These are phyloP conservation scores for Barnettozyma populi DNA, from an alignment of 805 yeast genomes.

Conservation along the genomic window DNA sequence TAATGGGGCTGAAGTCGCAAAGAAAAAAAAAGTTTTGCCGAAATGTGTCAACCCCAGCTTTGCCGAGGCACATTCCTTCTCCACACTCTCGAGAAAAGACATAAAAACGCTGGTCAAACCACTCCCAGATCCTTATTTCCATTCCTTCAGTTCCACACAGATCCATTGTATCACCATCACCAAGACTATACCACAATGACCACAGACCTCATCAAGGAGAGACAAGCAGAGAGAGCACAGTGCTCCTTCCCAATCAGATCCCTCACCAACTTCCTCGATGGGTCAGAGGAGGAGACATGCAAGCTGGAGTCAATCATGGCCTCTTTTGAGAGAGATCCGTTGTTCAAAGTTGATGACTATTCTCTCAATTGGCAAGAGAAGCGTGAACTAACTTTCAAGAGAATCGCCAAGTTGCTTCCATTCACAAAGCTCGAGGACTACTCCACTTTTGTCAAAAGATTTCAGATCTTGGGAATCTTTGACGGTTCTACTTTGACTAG, in stretches of 20 bases:
- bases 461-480: slow-evolving; percentile 50
- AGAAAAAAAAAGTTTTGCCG: no score
- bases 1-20: no score
- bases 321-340: slow-evolving; percentile 63
- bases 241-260: slow-evolving; percentile 37
- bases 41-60: neutral
- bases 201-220: slow-evolving; percentile 14
- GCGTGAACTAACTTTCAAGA: slow-evolving; percentile 51
- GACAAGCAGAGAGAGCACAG: slow-evolving; percentile 35
- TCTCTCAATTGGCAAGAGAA: slow-evolving; percentile 49
- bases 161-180: neutral
- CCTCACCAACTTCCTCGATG: slow-evolving; percentile 51
- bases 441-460: slow-evolving; percentile 44
- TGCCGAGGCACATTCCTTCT: slow-evolving; percentile 1
- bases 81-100: neutral
- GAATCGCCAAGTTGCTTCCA: slow-evolving; percentile 40
- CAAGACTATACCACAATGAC: neutral
- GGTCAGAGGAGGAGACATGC: slow-evolving; percentile 38
- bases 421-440: slow-evolving; percentile 43
- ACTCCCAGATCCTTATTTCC: neutral
- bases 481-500: slow-evolving; percentile 82
- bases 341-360: slow-evolving; percentile 46
- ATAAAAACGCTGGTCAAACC: neutral
- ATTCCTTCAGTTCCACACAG: no score
- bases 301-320: slow-evolving; percentile 42